Base-by-base conservation (phyloP, 2,329 filamentous ascomycete species). In the Penicillium sclerotiorum region DNA sequence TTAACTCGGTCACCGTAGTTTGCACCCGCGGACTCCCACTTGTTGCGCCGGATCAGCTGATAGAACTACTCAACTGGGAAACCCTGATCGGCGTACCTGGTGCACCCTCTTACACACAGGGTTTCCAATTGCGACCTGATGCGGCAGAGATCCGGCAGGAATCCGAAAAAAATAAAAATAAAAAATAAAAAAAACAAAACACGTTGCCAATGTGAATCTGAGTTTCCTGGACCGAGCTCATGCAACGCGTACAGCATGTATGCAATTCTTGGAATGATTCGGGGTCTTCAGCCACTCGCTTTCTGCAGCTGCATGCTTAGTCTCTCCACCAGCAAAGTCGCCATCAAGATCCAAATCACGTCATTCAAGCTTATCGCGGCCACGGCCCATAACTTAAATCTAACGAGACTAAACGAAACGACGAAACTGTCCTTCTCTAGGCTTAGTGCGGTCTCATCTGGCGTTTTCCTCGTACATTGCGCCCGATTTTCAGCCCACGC, bases 291-390 rank as follows among this genome's bases (percentile, higher is more conserved):
- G n/a, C n/a, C n/a, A n/a, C n/a, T n/a, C n/a, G n/a, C n/a, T n/a
- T n/a, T n/a, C 25, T 28, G 25, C 25, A 28, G 25, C 25, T 4
- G n/a, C n/a, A n/a, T n/a, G 21, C 37, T 12, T 36, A 8, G 8
- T 22, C 38, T 23, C 38, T 22, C 21, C 38, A 40, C 38, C 18
- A 36, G 23, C 9, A 33, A 52, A 51, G 40, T 38, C 63, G 63
- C 61, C 59, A 67, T 66, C 55, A 40, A 56, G 59, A 61, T 63
- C 59, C 56, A 63, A 64, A 68, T 69, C 64, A 62, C 66, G 60
- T 63, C 66, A 69, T 68, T 52, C 52, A 30, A 62, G 62, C 64
- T 65, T 60, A 58, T 60, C 53, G 39, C 50, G 42, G 33, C 45
- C 20, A 36, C 40, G 36, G 47, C 38, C 50, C 40, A 50, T 46